phyloP scores from a whole-genome alignment of 2,329 filamentous ascomycete genomes.

The Pezizomycotina sp. region DNA sequence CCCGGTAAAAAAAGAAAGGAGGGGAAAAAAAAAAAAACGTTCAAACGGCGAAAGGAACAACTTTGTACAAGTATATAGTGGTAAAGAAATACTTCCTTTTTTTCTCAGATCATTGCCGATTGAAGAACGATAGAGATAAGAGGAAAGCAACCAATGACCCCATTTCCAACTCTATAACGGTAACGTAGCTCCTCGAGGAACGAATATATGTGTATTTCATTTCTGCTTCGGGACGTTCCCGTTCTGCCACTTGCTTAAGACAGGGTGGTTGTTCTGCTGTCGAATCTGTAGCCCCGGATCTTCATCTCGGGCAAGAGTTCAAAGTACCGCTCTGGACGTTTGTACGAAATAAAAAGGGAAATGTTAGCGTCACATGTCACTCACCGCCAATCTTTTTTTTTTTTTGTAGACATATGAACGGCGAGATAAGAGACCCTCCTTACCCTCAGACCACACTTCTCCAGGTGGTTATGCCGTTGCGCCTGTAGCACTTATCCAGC shows the following conservation, averaged over 20 bases:
- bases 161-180: too few relatives aligned
- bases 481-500: constrained; percentile 69
- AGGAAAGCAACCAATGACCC: too few relatives aligned
- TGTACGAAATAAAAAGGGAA: constrained; percentile 9
- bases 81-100: too few relatives aligned
- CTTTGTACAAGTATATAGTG: too few relatives aligned
- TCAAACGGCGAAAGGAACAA: too few relatives aligned
- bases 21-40: too few relatives aligned
- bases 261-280: constrained; percentile 27
- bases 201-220: constrained; percentile 26
- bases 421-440: constrained; percentile 39
- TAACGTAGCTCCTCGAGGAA: too few relatives aligned
- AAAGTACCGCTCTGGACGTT: constrained; percentile 53
- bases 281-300: constrained; percentile 61
- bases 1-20: too few relatives aligned
- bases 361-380: constrained; percentile 1
- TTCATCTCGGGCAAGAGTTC: constrained; percentile 60
- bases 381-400: not conserved
- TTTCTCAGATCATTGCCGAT: too few relatives aligned
- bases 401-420: not conserved
- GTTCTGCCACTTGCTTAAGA: too few relatives aligned
- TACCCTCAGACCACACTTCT: constrained; percentile 69
- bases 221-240: constrained; percentile 49
- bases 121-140: too few relatives aligned
- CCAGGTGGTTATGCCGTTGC: constrained; percentile 72